These are phyloP conservation scores for Lophium mytilinum DNA, from an alignment of 495 filamentous ascomycete genomes.

Conservation along the genomic window DNA sequence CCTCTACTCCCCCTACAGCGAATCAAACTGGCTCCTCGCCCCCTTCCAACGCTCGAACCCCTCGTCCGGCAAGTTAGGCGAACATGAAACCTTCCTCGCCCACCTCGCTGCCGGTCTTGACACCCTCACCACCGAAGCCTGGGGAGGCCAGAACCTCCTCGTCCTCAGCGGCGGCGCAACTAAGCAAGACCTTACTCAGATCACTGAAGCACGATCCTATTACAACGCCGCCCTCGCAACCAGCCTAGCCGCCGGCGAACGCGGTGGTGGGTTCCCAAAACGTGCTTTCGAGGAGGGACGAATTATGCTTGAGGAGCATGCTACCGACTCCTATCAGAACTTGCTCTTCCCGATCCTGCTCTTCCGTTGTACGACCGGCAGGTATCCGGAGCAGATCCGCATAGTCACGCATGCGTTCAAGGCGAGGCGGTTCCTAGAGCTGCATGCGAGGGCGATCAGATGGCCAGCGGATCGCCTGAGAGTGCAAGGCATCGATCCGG, in stretches of 20 bases:
- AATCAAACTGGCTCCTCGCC: conserved; percentile 31
- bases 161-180: conserved; percentile 33
- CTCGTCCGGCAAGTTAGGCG: conserved; percentile 25
- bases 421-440: conserved; percentile 26
- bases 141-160: conserved; percentile 10
- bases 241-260: neutral
- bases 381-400: conserved; percentile 26
- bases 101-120: conserved; percentile 26
- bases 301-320: conserved; percentile 27
- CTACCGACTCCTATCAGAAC: conserved; percentile 37
- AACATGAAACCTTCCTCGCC: conserved; percentile 31
- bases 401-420: conserved; percentile 37
- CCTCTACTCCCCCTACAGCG: conserved; percentile 9
- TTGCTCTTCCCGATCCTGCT: conserved; percentile 33
- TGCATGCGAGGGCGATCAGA: conserved; percentile 30
- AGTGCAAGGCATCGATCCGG: conserved; percentile 31
- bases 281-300: conserved; percentile 7
- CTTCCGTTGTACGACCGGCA: conserved; percentile 25
- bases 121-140: neutral
- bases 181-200: conserved; percentile 1
- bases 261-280: neutral
- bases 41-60: conserved; percentile 29
- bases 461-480: conserved; percentile 28
- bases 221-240: conserved; percentile 17
- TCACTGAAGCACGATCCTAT: conserved; percentile 31